Evolutionary conservation across 352 stramenopile species (phyloP).

Genomic region (Phytophthora cactorum): DNA sequence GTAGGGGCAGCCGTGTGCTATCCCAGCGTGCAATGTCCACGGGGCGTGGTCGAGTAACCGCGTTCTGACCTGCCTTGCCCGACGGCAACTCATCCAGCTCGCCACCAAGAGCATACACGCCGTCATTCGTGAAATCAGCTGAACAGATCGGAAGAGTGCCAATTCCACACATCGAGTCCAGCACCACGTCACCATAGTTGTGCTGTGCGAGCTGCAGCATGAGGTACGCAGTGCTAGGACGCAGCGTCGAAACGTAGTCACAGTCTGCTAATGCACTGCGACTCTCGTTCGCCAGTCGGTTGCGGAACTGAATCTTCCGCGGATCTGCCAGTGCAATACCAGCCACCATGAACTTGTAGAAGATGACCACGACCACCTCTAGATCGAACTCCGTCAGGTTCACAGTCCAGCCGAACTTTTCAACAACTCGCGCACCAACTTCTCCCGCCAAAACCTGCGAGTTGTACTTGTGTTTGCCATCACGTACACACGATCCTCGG

Average conservation of each 20-base stretch:
- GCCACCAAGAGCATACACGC: constrained; percentile 69
- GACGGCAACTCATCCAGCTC: constrained; percentile 66
- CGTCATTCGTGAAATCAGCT: constrained; percentile 52
- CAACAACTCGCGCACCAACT: constrained; percentile 60
- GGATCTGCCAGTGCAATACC: constrained; percentile 71
- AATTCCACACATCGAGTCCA: constrained; percentile 86
- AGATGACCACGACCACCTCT: constrained; percentile 79
- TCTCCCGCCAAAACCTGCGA: constrained; percentile 68
- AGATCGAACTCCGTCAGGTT: constrained; percentile 70
- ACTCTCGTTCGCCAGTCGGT: constrained; percentile 73
- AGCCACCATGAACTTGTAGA: constrained; percentile 71
- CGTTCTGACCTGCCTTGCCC: constrained; percentile 65
- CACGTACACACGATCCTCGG: constrained; percentile 78
- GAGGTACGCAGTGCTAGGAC: constrained; percentile 78
- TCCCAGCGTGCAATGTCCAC: constrained; percentile 74
- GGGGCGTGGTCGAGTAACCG: constrained; percentile 31
- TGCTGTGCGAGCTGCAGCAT: constrained; percentile 73
- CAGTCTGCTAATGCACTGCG: constrained; percentile 56
- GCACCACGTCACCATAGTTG: constrained; percentile 62
- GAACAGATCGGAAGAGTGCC: constrained; percentile 78
- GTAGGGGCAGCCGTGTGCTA: constrained; percentile 61
- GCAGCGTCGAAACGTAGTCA: constrained; percentile 80
- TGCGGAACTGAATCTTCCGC: constrained; percentile 66
- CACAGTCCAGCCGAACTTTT: constrained; percentile 70
- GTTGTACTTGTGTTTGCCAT: constrained; percentile 78